Conservation (phyloP, 345 rosid genomes). For the Erodium maritimum region DNA sequence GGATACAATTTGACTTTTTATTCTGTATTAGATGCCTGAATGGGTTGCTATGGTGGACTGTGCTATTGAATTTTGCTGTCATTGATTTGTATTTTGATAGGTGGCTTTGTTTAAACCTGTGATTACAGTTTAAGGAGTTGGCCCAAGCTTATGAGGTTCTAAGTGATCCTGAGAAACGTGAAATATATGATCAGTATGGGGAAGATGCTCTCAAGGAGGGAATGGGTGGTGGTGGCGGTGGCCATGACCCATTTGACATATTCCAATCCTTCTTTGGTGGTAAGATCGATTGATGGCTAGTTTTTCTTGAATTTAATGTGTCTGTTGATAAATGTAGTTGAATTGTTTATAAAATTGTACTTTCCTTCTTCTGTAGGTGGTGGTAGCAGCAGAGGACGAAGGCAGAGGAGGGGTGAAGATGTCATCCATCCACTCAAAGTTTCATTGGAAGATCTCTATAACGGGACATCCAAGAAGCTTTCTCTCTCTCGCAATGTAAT, state of each 20-base stretch:
- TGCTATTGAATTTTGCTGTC: no score
- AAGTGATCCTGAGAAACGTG: constrained; percentile 54
- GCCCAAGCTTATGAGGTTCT: constrained; percentile 67
- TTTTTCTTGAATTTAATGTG: background rate
- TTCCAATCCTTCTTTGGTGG: constrained; percentile 51
- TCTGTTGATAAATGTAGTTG: no score
- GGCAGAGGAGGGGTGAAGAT: constrained; percentile 54
- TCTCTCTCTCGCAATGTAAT: constrained; percentile 40
- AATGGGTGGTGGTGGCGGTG: constrained; percentile 49
- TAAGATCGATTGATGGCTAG: constrained; percentile 10
- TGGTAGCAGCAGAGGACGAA: constrained; percentile 40
- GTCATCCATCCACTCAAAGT: constrained; percentile 37
- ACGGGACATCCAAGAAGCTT: constrained; percentile 47
- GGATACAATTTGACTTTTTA: no score
- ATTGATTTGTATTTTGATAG: no score
- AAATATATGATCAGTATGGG: constrained; percentile 53
- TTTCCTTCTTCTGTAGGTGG: constrained; percentile 20
- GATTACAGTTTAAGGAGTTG: constrained; percentile 49
- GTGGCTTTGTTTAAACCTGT: no score
- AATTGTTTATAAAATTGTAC: no score
- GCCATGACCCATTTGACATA: constrained; percentile 49
- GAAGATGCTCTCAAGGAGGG: constrained; percentile 65
- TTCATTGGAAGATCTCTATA: constrained; percentile 52
- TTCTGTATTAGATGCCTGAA: no score
- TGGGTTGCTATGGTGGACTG: no score